These are phyloP conservation scores for Mortierella sp. DNA, from an alignment of 371 early-diverging fungal genomes.

Conservation along the genomic window DNA sequence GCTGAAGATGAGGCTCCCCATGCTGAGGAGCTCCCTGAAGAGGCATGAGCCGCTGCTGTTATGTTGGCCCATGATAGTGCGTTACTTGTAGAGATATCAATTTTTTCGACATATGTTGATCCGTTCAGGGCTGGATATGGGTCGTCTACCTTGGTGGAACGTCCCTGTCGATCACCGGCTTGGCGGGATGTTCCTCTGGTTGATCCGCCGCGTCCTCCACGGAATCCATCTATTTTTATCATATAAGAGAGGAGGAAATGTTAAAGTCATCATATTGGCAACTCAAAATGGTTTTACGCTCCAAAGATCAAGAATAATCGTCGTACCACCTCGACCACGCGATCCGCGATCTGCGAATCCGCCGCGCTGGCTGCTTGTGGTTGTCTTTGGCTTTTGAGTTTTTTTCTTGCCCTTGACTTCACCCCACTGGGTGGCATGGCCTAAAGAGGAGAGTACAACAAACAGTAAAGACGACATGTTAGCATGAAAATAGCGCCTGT, in stretches of 20 bases:
- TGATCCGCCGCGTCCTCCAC: conserved; percentile 66
- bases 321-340: conserved; percentile 55
- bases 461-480: conserved; percentile 7
- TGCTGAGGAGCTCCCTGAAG: not conserved
- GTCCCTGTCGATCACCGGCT: conserved; percentile 32
- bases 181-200: conserved; percentile 54
- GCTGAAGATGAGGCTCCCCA: conserved; percentile 5
- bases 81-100: conserved; percentile 9
- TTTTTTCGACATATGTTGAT: conserved; percentile 18
- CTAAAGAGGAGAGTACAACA: conserved; percentile 58
- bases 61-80: conserved; percentile 46
- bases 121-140: conserved; percentile 21
- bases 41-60: conserved; percentile 23
- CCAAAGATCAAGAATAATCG: not conserved
- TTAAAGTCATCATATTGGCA: not conserved
- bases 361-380: conserved; percentile 49
- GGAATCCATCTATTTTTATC: conserved; percentile 38
- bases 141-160: conserved; percentile 25
- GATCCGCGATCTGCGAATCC: conserved; percentile 55
- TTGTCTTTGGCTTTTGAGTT: conserved; percentile 56
- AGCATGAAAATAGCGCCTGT: conserved; percentile 11
- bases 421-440: conserved; percentile 90
- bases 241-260: not conserved
- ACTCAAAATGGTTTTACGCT: not conserved
- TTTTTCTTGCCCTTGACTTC: conserved; percentile 90